These are phyloP conservation scores for Coniochaeta hoffmannii DNA, from an alignment of 2,329 filamentous ascomycete species.

Conservation along the genomic window DNA sequence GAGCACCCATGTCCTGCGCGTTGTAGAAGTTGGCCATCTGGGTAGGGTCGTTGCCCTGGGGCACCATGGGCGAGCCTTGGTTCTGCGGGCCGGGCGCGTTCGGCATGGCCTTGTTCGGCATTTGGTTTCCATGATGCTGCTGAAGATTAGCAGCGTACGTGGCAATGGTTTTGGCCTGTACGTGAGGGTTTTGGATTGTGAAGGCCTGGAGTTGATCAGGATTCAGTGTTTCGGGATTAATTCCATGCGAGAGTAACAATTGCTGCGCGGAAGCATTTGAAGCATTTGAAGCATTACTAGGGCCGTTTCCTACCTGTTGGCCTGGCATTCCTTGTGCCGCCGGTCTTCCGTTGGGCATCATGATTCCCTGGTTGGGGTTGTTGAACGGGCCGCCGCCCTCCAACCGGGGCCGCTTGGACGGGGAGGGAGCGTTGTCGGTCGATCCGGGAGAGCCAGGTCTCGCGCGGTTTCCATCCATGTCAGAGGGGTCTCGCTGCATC, in stretches of 20 bases:
- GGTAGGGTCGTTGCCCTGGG: constrained; percentile 59
- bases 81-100: constrained; percentile 55
- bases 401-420: constrained; percentile 81
- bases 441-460: constrained; percentile 76
- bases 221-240: constrained; percentile 68
- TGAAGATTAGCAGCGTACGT: constrained; percentile 80
- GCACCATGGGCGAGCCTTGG: constrained; percentile 79
- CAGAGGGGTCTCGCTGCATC: constrained; percentile 83
- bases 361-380: constrained; percentile 54
- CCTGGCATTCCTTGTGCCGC: constrained; percentile 61
- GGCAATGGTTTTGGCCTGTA: constrained; percentile 78
- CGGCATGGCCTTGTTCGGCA: constrained; percentile 74
- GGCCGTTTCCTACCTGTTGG: constrained; percentile 54
- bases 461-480: constrained; percentile 76
- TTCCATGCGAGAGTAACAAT: constrained; percentile 60
- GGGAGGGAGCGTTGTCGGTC: constrained; percentile 83
- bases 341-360: constrained; percentile 70
- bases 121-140: constrained; percentile 73
- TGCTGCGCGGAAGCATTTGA: constrained; percentile 44
- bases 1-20: constrained; percentile 48
- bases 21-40: constrained; percentile 56
- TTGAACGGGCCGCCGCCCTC: constrained; percentile 67
- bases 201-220: constrained; percentile 67
- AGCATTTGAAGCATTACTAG: too few species aligned
- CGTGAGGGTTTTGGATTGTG: constrained; percentile 44